Percentiles rank a stretch among this genome's conserved stretches.
phyloP scores from a whole-genome alignment of 2,329 filamentous ascomycete genomes.

The Emergomyces orientalis region DNA sequence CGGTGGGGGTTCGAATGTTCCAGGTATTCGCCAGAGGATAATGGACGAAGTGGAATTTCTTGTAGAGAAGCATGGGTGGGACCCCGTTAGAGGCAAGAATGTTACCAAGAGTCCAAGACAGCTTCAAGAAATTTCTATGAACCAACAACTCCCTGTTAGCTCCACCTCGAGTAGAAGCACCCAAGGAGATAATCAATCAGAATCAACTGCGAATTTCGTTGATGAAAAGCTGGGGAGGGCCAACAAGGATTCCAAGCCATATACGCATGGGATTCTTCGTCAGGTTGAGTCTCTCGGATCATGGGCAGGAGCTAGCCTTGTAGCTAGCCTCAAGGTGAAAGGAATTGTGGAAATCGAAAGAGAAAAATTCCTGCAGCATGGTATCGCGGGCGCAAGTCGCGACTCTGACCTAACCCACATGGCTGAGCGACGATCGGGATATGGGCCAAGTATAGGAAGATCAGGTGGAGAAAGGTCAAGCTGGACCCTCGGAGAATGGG shows the following conservation, averaged over 20 bases:
- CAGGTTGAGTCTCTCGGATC: slow-evolving; percentile 53
- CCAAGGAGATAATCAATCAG: slow-evolving; percentile 16
- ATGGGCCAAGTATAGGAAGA: slow-evolving; percentile 21
- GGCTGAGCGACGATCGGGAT: slow-evolving; percentile 32
- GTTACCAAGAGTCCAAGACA: slow-evolving; percentile 41
- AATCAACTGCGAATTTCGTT: slow-evolving; percentile 41
- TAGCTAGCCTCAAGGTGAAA: slow-evolving; percentile 50
- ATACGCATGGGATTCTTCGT: slow-evolving; percentile 31
- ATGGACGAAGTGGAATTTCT: slow-evolving; percentile 63
- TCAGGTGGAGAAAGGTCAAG: slow-evolving; percentile 39
- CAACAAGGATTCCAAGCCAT: slow-evolving; percentile 28
- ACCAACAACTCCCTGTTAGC: slow-evolving; percentile 18
- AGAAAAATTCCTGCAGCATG: slow-evolving; percentile 50
- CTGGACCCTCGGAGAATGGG: slow-evolving; percentile 42
- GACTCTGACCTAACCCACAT: slow-evolving; percentile 30
- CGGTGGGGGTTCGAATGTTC: slow-evolving; percentile 67
- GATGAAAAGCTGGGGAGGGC: slow-evolving; percentile 32
- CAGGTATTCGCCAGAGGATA: slow-evolving; percentile 69
- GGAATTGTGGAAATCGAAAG: slow-evolving; percentile 56
- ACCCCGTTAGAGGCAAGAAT: slow-evolving; percentile 61
- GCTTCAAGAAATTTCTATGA: slow-evolving; percentile 30
- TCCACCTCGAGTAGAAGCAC: slow-evolving; percentile 13
- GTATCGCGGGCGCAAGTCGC: slow-evolving; percentile 38
- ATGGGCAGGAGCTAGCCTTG: slow-evolving; percentile 56
- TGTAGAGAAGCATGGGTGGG: slow-evolving; percentile 64